Conservation (phyloP, 208 protist species). For the Trypanosoma brucei region DNA sequence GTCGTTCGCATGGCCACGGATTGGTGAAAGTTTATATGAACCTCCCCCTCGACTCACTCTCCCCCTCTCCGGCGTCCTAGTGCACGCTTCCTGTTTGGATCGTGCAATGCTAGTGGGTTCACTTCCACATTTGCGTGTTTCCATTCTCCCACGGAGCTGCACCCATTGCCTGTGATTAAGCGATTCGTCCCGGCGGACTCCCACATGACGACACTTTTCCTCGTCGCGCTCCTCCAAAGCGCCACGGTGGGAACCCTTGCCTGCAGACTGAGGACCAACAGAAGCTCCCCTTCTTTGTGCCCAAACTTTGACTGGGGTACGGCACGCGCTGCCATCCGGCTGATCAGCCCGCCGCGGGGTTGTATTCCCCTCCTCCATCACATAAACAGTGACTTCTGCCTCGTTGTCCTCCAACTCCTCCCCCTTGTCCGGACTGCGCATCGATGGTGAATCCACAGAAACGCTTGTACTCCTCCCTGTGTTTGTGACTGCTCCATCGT, state of each 20-base stretch:
- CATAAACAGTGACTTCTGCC: not conserved
- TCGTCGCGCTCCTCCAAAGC: not conserved
- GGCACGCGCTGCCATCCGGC: too few species aligned
- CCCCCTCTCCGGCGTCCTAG: not conserved
- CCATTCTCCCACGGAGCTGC: slow-evolving; percentile 2
- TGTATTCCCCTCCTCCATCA: too few species aligned
- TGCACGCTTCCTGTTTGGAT: not conserved
- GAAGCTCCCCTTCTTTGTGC: too few species aligned
- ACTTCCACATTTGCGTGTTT: not conserved
- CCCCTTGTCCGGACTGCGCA: too few species aligned
- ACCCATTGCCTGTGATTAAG: slow-evolving; percentile 25
- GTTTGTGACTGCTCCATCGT: not conserved
- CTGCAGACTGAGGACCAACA: too few species aligned
- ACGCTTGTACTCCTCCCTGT: not conserved
- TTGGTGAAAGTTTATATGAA: slow-evolving; percentile 15
- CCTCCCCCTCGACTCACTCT: not conserved
- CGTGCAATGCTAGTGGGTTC: not conserved
- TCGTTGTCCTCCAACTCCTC: not conserved
- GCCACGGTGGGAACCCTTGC: not conserved
- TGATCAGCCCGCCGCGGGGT: too few species aligned
- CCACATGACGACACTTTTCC: not conserved
- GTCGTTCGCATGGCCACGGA: slow-evolving; percentile 12
- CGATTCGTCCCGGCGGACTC: slow-evolving; percentile 14
- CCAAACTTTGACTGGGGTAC: too few species aligned
- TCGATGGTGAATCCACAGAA: too few species aligned